phyloP scores from a whole-genome alignment of 495 filamentous ascomycete genomes.

The Amorphotheca resinae region DNA sequence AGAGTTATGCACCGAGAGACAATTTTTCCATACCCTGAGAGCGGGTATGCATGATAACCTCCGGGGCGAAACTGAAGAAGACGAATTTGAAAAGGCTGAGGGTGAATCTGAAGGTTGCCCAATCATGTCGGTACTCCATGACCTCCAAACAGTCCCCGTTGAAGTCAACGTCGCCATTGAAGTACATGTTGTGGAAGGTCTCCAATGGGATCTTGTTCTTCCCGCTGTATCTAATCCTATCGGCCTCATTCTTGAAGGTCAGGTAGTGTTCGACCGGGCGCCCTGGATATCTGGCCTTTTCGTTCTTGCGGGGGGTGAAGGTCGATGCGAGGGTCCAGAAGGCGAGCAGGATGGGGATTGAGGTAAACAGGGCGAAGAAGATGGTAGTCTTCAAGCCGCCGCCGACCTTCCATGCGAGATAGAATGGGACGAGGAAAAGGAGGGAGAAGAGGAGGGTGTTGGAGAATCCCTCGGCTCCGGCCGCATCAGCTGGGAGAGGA shows the following conservation, averaged over 20 bases:
- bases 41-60: conserved; percentile 65
- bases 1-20: not conserved
- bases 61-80: conserved; percentile 56
- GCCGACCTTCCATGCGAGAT: conserved; percentile 54
- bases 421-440: conserved; percentile 48
- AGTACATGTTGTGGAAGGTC: conserved; percentile 82
- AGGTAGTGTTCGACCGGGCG: conserved; percentile 76
- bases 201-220: conserved; percentile 71
- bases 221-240: conserved; percentile 61
- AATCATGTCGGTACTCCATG: conserved; percentile 75
- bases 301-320: conserved; percentile 60
- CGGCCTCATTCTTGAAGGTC: conserved; percentile 64
- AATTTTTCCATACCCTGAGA: conserved; percentile 43
- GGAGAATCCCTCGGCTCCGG: conserved; percentile 58
- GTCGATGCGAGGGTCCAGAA: conserved; percentile 61
- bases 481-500: conserved; percentile 64
- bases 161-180: conserved; percentile 71
- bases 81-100: conserved; percentile 53
- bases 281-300: conserved; percentile 65
- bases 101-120: conserved; percentile 73
- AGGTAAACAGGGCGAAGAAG: conserved; percentile 54
- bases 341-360: conserved; percentile 52
- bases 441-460: conserved; percentile 48
- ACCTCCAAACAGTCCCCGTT: conserved; percentile 70
- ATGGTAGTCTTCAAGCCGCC: conserved; percentile 60